Conservation (phyloP, 805 yeast species). For the Ogataea methanolica region DNA sequence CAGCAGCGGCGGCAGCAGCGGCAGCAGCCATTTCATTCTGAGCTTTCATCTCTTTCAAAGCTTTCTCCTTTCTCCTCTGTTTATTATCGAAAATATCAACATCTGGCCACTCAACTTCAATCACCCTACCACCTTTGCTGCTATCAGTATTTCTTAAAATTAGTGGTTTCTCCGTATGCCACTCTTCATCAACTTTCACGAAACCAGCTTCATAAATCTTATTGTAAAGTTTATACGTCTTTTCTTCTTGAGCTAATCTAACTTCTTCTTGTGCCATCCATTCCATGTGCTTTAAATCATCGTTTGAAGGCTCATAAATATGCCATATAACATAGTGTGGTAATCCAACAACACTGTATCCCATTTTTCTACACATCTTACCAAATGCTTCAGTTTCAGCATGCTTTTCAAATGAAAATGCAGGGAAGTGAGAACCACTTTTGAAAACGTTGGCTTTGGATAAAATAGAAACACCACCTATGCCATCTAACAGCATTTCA, state of each 20-base stretch:
- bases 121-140: conserved; percentile 37
- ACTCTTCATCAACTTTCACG: conserved; percentile 64
- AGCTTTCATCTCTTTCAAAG: not conserved
- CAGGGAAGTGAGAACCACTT: conserved; percentile 91
- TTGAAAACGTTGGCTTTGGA: conserved; percentile 84
- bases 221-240: conserved; percentile 59
- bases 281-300: conserved; percentile 79
- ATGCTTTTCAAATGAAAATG: conserved; percentile 90
- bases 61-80: not conserved
- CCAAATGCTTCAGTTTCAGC: conserved; percentile 99
- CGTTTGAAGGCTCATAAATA: conserved; percentile 90
- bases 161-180: conserved; percentile 67
- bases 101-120: conserved; percentile 68
- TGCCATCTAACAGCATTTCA: conserved; percentile 91
- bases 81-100: conserved; percentile 35
- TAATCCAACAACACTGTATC: conserved; percentile 78
- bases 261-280: conserved; percentile 83
- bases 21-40: not conserved
- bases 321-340: conserved; percentile 98
- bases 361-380: conserved; percentile 81
- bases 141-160: conserved; percentile 77
- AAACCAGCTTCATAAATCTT: conserved; percentile 76
- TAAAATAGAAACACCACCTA: conserved; percentile 94
- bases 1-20: not conserved
- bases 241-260: conserved; percentile 57